Evolutionary conservation across 2,329 filamentous ascomycete species (phyloP), one percentile per base, ranked within the genome.

Genomic region (Trichophyton benhamiae): DNA sequence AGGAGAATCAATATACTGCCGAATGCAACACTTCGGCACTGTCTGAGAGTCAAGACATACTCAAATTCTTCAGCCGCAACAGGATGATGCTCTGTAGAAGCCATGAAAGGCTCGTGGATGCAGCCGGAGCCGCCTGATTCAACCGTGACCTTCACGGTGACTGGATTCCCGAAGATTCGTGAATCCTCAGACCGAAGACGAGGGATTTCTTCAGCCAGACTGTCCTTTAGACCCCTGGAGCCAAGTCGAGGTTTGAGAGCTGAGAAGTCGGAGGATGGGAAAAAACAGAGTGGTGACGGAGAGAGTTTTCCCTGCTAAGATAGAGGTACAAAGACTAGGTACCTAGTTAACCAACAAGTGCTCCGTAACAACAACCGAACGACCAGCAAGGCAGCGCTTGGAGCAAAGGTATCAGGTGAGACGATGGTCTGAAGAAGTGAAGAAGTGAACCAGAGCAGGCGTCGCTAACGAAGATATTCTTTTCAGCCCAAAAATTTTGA

Each of bases 21-120:
- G 17, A 33, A 30, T 57, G 13, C 52, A 6, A 30, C 17, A 15
- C 4, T 30, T 20, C 27, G 25, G 38, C 44, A 11, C 11, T n/a
- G 25, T 20, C 48, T 57, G 48, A 41, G 59, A 33, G 61, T 64
- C 64, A 63, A 63, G 53, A 74, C 76, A 65, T 75, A 79, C 76
- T 79, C 77, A 65, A 71, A 78, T 68, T 79, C 77, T 66, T 77
- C 70, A 62, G 67, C 75, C 59, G 73, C 68, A 60, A 76, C 69
- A 61, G 76, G 72, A 65, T 55, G 52, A 25, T 55, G 52, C 13
- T 77, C 75, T 65, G 72, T 64, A 64, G 66, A 65, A 66, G 74
- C 75, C 75, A 77, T 77, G 61, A 67, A 68, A 72, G 70, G 71
- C 71, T 65, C 60, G 63, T 65, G 68, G 70, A 68, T 67, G 68